Evolutionary conservation across 768 basidiomycete species (phyloP).

Genomic region (Mycena metata): DNA sequence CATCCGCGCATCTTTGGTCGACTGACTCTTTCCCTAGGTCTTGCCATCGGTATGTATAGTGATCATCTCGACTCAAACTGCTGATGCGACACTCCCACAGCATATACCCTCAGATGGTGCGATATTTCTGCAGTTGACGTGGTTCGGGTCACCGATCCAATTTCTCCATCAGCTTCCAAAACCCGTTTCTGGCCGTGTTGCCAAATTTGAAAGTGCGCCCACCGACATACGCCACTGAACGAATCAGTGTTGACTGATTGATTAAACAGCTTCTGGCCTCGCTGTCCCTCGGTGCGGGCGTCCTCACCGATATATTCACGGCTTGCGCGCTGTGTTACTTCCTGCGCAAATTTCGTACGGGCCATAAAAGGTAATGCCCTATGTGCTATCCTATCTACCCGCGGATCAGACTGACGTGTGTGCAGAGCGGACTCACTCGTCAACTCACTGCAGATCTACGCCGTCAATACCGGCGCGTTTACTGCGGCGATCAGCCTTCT

Average conservation of each 20-base stretch:
- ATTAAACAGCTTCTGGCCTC: constrained; percentile 59
- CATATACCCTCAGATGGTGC: constrained; percentile 61
- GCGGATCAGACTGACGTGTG: background rate
- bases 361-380: constrained; percentile 54
- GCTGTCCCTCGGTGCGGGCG: constrained; percentile 62
- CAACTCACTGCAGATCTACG: constrained; percentile 68
- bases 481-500: constrained; percentile 59
- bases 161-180: constrained; percentile 48
- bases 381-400: background rate
- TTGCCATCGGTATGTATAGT: constrained; percentile 53
- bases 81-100: constrained; percentile 41
- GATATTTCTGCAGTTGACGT: constrained; percentile 12
- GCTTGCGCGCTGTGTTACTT: constrained; percentile 67
- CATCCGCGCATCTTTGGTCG: background rate
- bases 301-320: constrained; percentile 64
- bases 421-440: constrained; percentile 69
- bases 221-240: background rate
- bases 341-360: constrained; percentile 66
- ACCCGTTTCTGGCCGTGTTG: constrained; percentile 48
- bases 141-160: background rate
- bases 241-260: background rate
- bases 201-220: constrained; percentile 54
- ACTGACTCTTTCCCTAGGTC: constrained; percentile 39
- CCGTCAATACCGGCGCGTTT: constrained; percentile 68
- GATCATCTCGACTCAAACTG: background rate